phyloP scores from a whole-genome alignment of 208 protist species.

The Strigomonas galati region DNA sequence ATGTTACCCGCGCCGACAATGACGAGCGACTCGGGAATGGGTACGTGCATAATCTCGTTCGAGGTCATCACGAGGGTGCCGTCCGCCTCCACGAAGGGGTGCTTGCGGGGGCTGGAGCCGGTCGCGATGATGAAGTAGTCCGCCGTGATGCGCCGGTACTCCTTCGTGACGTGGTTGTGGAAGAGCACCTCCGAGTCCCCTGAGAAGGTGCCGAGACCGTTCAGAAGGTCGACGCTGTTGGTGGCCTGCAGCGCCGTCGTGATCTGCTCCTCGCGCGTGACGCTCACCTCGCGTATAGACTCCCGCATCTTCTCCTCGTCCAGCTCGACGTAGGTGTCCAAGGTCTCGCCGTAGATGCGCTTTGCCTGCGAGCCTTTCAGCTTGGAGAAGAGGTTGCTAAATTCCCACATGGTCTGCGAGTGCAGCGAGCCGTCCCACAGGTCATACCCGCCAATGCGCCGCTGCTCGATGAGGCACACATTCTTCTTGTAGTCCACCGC shows the following conservation, averaged over 20 bases:
- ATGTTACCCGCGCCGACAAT: conserved; percentile 70
- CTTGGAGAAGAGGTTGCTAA: conserved; percentile 42
- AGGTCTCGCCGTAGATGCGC: conserved; percentile 48
- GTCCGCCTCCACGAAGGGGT: conserved; percentile 57
- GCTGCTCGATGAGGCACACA: conserved; percentile 68
- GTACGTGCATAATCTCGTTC: conserved; percentile 65
- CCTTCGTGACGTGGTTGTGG: conserved; percentile 35
- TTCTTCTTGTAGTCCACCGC: conserved; percentile 71
- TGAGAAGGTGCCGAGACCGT: conserved; percentile 53
- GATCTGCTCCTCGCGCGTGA: conserved; percentile 53
- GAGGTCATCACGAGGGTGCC: conserved; percentile 59
- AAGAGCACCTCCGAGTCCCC: conserved; percentile 50
- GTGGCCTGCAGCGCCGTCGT: conserved; percentile 34
- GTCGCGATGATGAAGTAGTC: conserved; percentile 85
- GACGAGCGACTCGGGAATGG: conserved; percentile 65
- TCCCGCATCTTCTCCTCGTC: conserved; percentile 58
- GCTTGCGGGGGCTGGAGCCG: conserved; percentile 46
- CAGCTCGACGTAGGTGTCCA: conserved; percentile 39
- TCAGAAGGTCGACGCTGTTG: conserved; percentile 43
- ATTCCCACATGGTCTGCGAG: conserved; percentile 85
- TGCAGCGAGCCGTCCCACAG: conserved; percentile 80
- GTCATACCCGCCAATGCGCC: conserved; percentile 58
- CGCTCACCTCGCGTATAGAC: conserved; percentile 35
- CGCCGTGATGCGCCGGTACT: conserved; percentile 54
- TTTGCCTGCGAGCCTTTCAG: conserved; percentile 30